Evolutionary conservation across 1,284 basidiomycete genomes (phyloP), one percentile per base, ranked within the genome.

Genomic region (Papiliotrema laurentii): DNA sequence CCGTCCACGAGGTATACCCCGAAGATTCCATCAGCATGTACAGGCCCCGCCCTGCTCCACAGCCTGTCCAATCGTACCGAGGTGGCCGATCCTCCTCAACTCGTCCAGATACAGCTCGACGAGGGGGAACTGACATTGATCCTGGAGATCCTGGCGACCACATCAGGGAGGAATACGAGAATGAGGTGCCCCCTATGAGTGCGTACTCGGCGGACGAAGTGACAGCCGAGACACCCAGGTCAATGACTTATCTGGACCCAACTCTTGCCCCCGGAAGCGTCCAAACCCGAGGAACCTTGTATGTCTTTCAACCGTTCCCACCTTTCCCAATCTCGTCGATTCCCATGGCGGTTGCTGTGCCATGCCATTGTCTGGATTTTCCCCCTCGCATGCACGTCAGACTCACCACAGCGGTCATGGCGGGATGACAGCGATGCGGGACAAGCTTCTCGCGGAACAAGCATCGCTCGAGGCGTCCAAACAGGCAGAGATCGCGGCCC

Each of bases 11-110:
- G 22, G 49, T 68, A 18, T 44, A 46, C 13, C 63, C 62, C 2
- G 43, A 46, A 11, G 65, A 68, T 39, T 62, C 59, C 16, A 54
- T 66, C 25, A 60, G 57, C 46, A 68, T 68, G 65, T 68, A 68
- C 43, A 52, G 63, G 16, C 57, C 59, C 0, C 42, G 45, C 4
- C 43, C 52, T 31, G 45, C 53, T 24, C 51, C 56, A 16, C 51
- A n/a, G n/a, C n/a, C n/a, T n/a, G 30, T 31, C 30, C 9, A 31
- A 10, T 10, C 30, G 30, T 9, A 10, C 30, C 30, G 30, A 31
- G 10, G 9, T 16, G 10, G 9, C 30, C 10, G 30, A 9, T 31
- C 30, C 9, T 10, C 30, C 30, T 10, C 54, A 16, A 27, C 44
- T 25, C 42, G 49, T 3, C 40, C 27, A 10, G n/a, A 42, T 10